Base-by-base conservation (phyloP, 768 basidiomycete genomes). In the Auricularia auricula-judae region DNA sequence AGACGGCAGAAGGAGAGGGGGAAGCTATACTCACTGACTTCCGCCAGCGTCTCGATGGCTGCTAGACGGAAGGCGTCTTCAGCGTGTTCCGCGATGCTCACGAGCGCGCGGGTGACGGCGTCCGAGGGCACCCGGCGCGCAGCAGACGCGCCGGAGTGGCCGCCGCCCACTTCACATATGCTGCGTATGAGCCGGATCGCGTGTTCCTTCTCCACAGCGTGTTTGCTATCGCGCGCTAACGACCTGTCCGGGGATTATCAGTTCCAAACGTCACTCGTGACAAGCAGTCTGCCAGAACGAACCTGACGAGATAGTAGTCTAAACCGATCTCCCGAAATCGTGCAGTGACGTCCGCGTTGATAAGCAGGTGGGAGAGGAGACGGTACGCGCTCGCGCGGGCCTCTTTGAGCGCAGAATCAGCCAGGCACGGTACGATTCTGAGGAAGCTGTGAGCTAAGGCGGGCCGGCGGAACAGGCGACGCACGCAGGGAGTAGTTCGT, bases 81-180 rank as follows among this genome's bases (percentile, higher is more conserved):
- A 10, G 84, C 80, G 65, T 93, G 89, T 23, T 99, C 97, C 0
- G 95, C 93, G 12, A 97, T 84, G 8, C 95, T 91, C 47, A 98
- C 85, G n/a, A 98, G 76, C 11, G 92, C 90, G 36, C 97, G 84
- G 77, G 98, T 84, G 62, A 93, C 82, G 35, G 86, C 78, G 69
- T 90, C 86, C 5, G 89, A 12, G 86, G 86, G 2, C 73, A 72
- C 11, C 81, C 80, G 10, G 53, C 77, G 76, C 34, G 81, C 77
- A 51, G 83, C 80, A 29, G 77, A 53, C 79, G 78, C 61, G 83
- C 81, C 62, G 67, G 36, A 64, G 64, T n/a, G 36, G 64, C 70
- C 39, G 12, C 86, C 85, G 12, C 89, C 88, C 43, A 94, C 81
- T 68, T 91, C 85, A 5, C 95, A 83, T 33, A 93, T 84, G 2